A percentile compares a stretch with the other conserved stretches of the same genome.
Conservation (phyloP, 495 filamentous ascomycete species). For the Lepidopterella palustris region DNA sequence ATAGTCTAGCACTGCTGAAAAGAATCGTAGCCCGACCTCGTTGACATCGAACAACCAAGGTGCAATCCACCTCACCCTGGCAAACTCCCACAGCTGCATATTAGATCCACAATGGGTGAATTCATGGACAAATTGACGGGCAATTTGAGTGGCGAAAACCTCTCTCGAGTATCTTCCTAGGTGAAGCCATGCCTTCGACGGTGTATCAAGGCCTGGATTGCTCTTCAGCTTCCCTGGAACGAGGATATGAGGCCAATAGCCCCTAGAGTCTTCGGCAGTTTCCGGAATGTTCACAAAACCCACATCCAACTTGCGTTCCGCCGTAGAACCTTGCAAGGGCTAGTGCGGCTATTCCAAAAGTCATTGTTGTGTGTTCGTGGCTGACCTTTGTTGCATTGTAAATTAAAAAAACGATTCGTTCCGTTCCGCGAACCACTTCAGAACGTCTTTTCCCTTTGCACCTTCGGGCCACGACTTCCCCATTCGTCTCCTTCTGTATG, state of each 20-base stretch:
- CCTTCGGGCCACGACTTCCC: too few relatives aligned
- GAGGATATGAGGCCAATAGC: neutral
- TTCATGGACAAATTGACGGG: conserved; percentile 18
- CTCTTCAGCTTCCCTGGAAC: neutral
- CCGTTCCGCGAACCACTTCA: too few relatives aligned
- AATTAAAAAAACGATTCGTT: too few relatives aligned
- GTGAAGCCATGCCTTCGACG: conserved; percentile 20
- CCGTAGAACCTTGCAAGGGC: conserved; percentile 18
- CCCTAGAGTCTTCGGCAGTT: too few relatives aligned
- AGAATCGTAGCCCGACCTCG: conserved; percentile 41
- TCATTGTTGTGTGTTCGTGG: too few relatives aligned
- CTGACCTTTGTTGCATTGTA: too few relatives aligned
- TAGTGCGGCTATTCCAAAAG: too few relatives aligned
- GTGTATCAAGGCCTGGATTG: conserved; percentile 11
- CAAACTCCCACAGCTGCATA: conserved; percentile 41
- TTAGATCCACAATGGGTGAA: conserved; percentile 21
- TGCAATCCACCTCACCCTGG: conserved; percentile 35
- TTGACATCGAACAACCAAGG: conserved; percentile 45
- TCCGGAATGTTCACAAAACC: conserved; percentile 30
- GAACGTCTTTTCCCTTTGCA: too few relatives aligned
- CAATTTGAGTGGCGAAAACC: conserved; percentile 16
- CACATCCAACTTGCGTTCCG: conserved; percentile 21
- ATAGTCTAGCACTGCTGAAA: conserved; percentile 42
- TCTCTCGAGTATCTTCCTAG: conserved; percentile 20
- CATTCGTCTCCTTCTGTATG: too few relatives aligned